Evolutionary conservation across 1,284 basidiomycete species (phyloP).

Genomic region (Chondrostereum purpureum): DNA sequence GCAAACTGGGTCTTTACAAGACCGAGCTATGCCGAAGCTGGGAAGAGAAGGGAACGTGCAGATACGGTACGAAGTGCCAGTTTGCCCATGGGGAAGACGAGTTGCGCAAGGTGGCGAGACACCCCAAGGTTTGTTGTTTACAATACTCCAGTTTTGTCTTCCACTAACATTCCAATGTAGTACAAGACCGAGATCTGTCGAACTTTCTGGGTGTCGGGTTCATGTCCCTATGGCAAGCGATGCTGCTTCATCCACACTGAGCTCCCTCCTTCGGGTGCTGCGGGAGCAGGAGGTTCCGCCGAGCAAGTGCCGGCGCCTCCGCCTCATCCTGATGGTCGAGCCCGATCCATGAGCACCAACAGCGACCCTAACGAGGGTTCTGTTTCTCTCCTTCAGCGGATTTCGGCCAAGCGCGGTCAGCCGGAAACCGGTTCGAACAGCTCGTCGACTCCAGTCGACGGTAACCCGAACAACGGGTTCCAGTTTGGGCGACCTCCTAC

Average conservation of each 20-base stretch:
- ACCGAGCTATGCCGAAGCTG: conserved; percentile 88
- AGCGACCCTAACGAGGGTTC: conserved; percentile 71
- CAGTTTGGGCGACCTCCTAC: conserved; percentile 56
- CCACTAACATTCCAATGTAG: conserved; percentile 30
- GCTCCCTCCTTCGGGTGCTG: conserved; percentile 54
- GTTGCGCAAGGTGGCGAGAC: conserved; percentile 71
- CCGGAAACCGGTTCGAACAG: conserved; percentile 28
- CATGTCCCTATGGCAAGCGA: conserved; percentile 84
- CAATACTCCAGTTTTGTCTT: conserved; percentile 9
- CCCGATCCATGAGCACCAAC: conserved; percentile 63
- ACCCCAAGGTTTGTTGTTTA: conserved; percentile 66
- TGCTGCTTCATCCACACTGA: conserved; percentile 90
- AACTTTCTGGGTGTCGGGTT: conserved; percentile 88
- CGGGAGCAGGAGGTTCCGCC: conserved; percentile 29
- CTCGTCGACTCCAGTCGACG: conserved; percentile 39
- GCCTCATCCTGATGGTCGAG: conserved; percentile 52
- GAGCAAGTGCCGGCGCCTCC: conserved; percentile 42
- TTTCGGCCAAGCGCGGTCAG: conserved; percentile 58
- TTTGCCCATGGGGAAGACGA: conserved; percentile 89
- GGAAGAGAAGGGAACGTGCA: conserved; percentile 88
- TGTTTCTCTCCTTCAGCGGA: conserved; percentile 67
- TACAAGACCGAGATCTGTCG: conserved; percentile 92
- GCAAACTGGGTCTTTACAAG: conserved; percentile 86
- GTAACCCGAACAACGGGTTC: conserved; percentile 33
- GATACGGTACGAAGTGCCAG: conserved; percentile 83